These are phyloP conservation scores for Phytophthora citricola DNA, from an alignment of 352 stramenopile species.

Conservation along the genomic window DNA sequence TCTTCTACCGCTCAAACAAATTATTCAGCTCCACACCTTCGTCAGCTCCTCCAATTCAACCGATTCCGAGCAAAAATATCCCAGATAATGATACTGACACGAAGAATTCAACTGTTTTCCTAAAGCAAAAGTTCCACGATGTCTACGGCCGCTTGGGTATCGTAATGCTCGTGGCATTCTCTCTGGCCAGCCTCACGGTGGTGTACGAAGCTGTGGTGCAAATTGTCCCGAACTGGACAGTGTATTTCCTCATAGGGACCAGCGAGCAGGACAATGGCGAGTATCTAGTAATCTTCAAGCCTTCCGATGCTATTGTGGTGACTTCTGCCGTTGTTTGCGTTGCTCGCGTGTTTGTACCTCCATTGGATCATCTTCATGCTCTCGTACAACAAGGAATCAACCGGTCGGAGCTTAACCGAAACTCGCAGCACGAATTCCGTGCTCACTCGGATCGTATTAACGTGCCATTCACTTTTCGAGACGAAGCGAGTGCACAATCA, in stretches of 20 bases:
- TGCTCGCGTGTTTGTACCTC: conserved; percentile 35
- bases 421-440: no score
- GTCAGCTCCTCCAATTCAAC: neutral
- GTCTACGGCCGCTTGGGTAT: conserved; percentile 25
- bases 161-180: conserved; percentile 38
- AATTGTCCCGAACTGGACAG: conserved; percentile 40
- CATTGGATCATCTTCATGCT: conserved; percentile 35
- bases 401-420: conserved; percentile 4
- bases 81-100: conserved; percentile 31
- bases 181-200: conserved; percentile 27
- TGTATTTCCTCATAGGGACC: conserved; percentile 45
- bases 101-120: conserved; percentile 5
- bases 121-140: neutral
- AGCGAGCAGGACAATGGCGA: conserved; percentile 40
- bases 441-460: conserved; percentile 5
- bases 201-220: conserved; percentile 42
- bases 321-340: conserved; percentile 33
- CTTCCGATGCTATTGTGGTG: conserved; percentile 27
- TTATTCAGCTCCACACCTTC: neutral
- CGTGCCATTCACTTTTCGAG: conserved; percentile 1
- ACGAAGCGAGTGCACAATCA: conserved; percentile 1
- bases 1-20: neutral
- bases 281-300: conserved; percentile 47
- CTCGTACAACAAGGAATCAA: conserved; percentile 20
- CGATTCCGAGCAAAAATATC: neutral